A percentile compares a stretch with the other conserved stretches of the same genome.
phyloP scores from a whole-genome alignment of 768 basidiomycete genomes.

The Tricholoma saponaceum region DNA sequence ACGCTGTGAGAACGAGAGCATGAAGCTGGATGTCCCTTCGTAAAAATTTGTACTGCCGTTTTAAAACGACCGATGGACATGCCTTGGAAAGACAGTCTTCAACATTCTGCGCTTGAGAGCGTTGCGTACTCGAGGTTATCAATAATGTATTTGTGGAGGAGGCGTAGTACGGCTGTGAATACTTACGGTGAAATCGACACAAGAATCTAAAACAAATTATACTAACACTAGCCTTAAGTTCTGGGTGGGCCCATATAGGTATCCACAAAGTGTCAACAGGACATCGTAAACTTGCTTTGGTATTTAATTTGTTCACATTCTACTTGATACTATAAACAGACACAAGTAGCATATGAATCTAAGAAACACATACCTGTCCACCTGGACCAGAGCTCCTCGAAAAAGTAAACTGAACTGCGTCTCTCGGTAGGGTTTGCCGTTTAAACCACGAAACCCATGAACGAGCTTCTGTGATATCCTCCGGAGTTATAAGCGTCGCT shows the following conservation, averaged over 20 bases:
- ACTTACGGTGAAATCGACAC: not conserved
- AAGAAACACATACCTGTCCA: conserved; percentile 55
- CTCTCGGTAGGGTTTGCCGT: conserved; percentile 39
- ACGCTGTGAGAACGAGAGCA: conserved; percentile 41
- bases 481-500: conserved; percentile 27
- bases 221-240: conserved; percentile 47
- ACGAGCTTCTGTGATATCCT: conserved; percentile 45
- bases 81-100: conserved; percentile 72
- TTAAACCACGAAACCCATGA: conserved; percentile 54
- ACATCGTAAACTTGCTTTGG: conserved; percentile 69
- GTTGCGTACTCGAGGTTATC: conserved; percentile 62
- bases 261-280: conserved; percentile 59
- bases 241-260: conserved; percentile 57
- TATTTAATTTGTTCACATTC: conserved; percentile 91
- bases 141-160: conserved; percentile 66
- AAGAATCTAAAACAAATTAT: not conserved
- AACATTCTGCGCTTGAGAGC: conserved; percentile 77
- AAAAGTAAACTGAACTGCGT: conserved; percentile 59
- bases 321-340: conserved; percentile 20
- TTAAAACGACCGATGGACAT: not conserved
- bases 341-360: not conserved
- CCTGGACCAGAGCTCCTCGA: conserved; percentile 83
- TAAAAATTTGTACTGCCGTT: not conserved
- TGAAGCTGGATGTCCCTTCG: conserved; percentile 41
- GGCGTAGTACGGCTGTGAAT: conserved; percentile 54